Evolutionary conservation across 2,329 filamentous ascomycete species (phyloP).

Genomic region (Pestalotiopsis sp.): DNA sequence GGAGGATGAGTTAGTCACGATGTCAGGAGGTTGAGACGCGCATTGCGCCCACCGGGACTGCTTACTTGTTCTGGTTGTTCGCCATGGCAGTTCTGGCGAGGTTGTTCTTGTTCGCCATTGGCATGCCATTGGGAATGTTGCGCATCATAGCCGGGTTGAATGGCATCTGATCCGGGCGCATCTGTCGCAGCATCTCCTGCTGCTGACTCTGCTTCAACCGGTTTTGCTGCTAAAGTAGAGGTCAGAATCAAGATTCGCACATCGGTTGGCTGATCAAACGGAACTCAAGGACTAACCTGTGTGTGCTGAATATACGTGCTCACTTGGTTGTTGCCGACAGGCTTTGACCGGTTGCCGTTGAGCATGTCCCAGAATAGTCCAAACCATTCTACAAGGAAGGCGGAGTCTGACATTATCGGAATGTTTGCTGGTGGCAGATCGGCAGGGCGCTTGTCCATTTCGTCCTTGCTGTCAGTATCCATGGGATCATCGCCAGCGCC

Average conservation of each 20-base stretch:
- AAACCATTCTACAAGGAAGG: constrained; percentile 98
- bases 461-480: constrained; percentile 83
- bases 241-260: not conserved
- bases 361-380: constrained; percentile 97
- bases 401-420: constrained; percentile 67
- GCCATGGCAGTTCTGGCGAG: constrained; percentile 77
- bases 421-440: constrained; percentile 79
- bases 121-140: constrained; percentile 63
- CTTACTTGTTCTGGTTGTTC: constrained; percentile 75
- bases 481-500: constrained; percentile 75
- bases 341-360: constrained; percentile 74
- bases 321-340: constrained; percentile 62
- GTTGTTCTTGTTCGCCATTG: constrained; percentile 61
- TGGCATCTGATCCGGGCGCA: constrained; percentile 62
- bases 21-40: not conserved
- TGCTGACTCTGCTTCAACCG: constrained; percentile 76
- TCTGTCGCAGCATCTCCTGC: constrained; percentile 75
- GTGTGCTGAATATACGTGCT: constrained; percentile 80
- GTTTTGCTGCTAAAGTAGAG: constrained; percentile 58
- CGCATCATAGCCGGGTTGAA: constrained; percentile 66
- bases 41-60: constrained; percentile 16
- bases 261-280: not conserved
- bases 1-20: not conserved
- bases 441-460: constrained; percentile 74
- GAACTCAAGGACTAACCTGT: constrained; percentile 61